Conservation (phyloP, 2,329 filamentous ascomycete genomes). For the Myriosclerotinia curreyana region DNA sequence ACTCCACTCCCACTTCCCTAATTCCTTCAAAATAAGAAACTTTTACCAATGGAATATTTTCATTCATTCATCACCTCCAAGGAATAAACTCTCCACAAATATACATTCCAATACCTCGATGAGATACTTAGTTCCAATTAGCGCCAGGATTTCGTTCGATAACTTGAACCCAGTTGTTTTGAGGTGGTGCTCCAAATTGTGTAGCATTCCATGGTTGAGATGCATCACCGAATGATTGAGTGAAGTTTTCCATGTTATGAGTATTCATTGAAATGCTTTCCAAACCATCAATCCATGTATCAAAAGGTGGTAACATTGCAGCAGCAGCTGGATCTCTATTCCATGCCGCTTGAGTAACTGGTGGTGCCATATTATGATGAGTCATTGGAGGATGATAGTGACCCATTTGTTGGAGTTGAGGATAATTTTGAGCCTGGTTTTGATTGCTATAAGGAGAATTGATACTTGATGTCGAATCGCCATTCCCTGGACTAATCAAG, state of each 20-base stretch:
- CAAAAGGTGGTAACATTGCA: conserved; percentile 7
- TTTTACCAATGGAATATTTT: too few relatives aligned
- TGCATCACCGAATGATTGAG: conserved; percentile 16
- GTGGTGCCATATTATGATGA: conserved; percentile 21
- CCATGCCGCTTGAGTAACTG: conserved; percentile 17
- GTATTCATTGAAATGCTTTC: conserved; percentile 21
- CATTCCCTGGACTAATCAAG: conserved; percentile 33
- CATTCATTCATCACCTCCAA: conserved; percentile 3
- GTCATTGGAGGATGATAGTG: conserved; percentile 18
- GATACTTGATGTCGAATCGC: conserved; percentile 31
- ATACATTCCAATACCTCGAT: not conserved
- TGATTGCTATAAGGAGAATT: conserved; percentile 32
- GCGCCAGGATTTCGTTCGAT: not conserved
- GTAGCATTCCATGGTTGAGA: conserved; percentile 10
- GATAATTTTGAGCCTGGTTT: conserved; percentile 20
- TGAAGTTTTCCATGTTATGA: conserved; percentile 20
- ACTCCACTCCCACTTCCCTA: not conserved
- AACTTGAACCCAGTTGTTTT: conserved; percentile 1
- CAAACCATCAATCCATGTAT: conserved; percentile 18
- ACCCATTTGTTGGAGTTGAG: conserved; percentile 14
- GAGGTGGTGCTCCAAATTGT: conserved; percentile 12
- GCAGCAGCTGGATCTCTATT: conserved; percentile 6
- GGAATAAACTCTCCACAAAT: not conserved
- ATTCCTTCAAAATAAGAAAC: not conserved
- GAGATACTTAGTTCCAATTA: conserved; percentile 4